A percentile compares a stretch with the other conserved stretches of the same genome.
These are phyloP conservation scores for Bothriochloa decipiens DNA, from an alignment of 176 grass and related monocot genomes.

Conservation along the genomic window DNA sequence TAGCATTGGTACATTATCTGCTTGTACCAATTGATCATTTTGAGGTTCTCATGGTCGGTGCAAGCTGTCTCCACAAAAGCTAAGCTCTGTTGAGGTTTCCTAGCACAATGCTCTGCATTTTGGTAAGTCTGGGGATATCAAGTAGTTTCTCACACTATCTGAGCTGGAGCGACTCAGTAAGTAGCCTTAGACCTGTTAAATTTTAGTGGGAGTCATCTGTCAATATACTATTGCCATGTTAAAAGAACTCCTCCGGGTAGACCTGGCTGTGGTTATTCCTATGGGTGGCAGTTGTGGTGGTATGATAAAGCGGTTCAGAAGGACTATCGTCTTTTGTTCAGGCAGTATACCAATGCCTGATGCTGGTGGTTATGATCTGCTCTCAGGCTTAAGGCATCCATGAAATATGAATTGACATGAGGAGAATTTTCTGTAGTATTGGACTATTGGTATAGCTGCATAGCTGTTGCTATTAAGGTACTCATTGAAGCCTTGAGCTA, in stretches of 20 bases:
- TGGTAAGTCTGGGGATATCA: neutral
- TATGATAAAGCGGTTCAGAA: conserved; percentile 26
- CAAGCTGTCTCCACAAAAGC: conserved; percentile 15
- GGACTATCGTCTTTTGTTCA: conserved; percentile 41
- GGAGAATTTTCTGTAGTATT: conserved; percentile 8
- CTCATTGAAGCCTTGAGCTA: conserved; percentile 16
- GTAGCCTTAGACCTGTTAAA: conserved; percentile 22
- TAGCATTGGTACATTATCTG: conserved; percentile 32
- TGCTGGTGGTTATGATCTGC: conserved; percentile 38
- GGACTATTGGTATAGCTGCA: neutral
- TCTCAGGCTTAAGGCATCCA: conserved; percentile 22
- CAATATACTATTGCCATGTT: conserved; percentile 5
- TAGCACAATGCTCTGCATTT: conserved; percentile 24
- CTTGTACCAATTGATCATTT: neutral
- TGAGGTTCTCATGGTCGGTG: conserved; percentile 34
- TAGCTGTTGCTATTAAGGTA: conserved; percentile 22
- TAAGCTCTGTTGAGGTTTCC: conserved; percentile 28
- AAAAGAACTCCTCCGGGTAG: conserved; percentile 7
- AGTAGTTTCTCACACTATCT: conserved; percentile 25
- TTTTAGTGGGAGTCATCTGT: conserved; percentile 25
- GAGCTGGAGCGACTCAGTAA: neutral
- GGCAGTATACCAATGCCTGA: conserved; percentile 45
- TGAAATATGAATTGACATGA: conserved; percentile 16
- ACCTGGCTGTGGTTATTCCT: conserved; percentile 36
- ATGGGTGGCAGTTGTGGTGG: conserved; percentile 21